phyloP scores from a whole-genome alignment of 2,329 filamentous ascomycete species.

The Penicillium sp. region DNA sequence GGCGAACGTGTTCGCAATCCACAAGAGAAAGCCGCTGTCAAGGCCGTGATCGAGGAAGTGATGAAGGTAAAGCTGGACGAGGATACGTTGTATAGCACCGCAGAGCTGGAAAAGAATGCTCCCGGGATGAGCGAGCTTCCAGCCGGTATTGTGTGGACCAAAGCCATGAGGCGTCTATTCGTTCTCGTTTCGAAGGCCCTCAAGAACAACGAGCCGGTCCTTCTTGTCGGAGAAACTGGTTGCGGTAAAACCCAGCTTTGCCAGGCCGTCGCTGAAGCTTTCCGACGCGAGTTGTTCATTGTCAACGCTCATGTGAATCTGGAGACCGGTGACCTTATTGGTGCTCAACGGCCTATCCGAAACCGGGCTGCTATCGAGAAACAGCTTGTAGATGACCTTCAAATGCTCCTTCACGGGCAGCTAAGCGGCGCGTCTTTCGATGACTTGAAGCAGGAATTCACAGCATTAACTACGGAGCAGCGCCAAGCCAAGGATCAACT shows the following conservation, averaged over 20 bases:
- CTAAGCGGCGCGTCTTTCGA: constrained; percentile 39
- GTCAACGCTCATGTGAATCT: constrained; percentile 98
- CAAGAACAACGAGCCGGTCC: constrained; percentile 80
- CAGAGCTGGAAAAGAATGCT: constrained; percentile 49
- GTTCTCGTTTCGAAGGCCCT: constrained; percentile 80
- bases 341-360: constrained; percentile 81
- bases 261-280: constrained; percentile 77
- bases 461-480: constrained; percentile 42
- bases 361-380: constrained; percentile 69
- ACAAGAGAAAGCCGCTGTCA: constrained; percentile 76
- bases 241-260: constrained; percentile 97
- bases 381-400: constrained; percentile 55
- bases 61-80: constrained; percentile 80
- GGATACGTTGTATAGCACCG: constrained; percentile 60
- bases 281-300: constrained; percentile 67
- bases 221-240: constrained; percentile 91
- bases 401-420: constrained; percentile 34
- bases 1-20: constrained; percentile 88
- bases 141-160: constrained; percentile 72
- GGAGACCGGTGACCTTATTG: constrained; percentile 93
- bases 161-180: constrained; percentile 84
- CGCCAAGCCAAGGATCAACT: constrained; percentile 42
- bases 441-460: constrained; percentile 53
- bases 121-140: constrained; percentile 33
- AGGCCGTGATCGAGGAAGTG: constrained; percentile 75